Conservation (phyloP, 2,329 filamentous ascomycete genomes). For the Elsinoe australis region DNA sequence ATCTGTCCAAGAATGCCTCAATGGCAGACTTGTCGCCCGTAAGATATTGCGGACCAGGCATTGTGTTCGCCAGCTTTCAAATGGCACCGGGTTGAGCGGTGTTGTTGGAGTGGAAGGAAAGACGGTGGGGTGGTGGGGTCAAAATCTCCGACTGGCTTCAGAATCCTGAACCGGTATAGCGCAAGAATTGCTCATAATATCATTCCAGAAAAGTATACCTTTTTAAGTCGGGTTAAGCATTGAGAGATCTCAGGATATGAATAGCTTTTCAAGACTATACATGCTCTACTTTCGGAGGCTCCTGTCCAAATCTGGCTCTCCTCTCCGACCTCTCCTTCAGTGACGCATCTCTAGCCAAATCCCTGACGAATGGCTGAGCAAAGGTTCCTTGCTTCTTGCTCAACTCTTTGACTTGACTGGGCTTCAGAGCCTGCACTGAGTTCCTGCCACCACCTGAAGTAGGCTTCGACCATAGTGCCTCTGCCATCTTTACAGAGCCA, state of each 20-base stretch:
- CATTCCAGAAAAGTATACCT: too few species aligned
- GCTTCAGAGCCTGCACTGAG: not conserved
- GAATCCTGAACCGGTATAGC: not conserved
- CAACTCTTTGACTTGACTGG: slow-evolving; percentile 6
- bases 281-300: too few species aligned
- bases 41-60: slow-evolving; percentile 50
- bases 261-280: too few species aligned
- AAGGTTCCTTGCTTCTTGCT: slow-evolving; percentile 17
- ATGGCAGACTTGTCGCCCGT: slow-evolving; percentile 72
- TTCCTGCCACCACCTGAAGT: not conserved
- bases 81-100: too few species aligned
- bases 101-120: not conserved
- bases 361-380: slow-evolving; percentile 17
- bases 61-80: not conserved
- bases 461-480: not conserved
- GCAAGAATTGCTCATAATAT: too few species aligned
- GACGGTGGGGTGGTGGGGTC: slow-evolving; percentile 10
- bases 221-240: too few species aligned
- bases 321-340: slow-evolving; percentile 18
- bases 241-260: too few species aligned
- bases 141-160: not conserved
- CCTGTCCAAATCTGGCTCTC: slow-evolving; percentile 4
- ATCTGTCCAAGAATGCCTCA: slow-evolving; percentile 75
- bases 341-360: slow-evolving; percentile 17
- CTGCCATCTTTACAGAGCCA: slow-evolving; percentile 1